Evolutionary conservation across 2,329 filamentous ascomycete species (phyloP), one percentile per base, ranked within the genome.

Genomic region (Leptosphaerulina australis): DNA sequence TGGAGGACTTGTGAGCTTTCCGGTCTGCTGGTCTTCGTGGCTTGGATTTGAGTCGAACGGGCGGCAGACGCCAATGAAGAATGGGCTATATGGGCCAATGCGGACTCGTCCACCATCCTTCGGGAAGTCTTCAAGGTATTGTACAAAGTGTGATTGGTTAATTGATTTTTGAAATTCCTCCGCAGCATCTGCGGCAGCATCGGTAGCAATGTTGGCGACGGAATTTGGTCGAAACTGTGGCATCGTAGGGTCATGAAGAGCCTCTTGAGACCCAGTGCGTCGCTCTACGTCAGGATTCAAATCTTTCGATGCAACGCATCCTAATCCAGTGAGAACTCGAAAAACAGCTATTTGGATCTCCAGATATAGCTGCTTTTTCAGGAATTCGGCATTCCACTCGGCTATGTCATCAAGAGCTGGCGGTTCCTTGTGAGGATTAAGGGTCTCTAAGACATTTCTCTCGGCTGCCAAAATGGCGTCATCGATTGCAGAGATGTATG

Each of bases 151-250:
- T 5, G 28, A 34, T 1, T 14, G 4, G n/a, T 10, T 37, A 18
- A 20, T 20, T 5, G 24, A 28, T 7, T 22, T 24, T 3, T 26
- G 24, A 4, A 20, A 21, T 11, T 18, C 24, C 20, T 26, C 36
- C 18, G 21, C 18, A 25, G 2, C 9, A 4, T 36, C 31, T 43
- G 21, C 12, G 6, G 14, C 5, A 17, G 9, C 21, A 6, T 18
- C 11, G 10, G 17, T 25, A 6, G 22, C 21, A 3, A 60, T 20
- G 17, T 68, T 62, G 4, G 49, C 51, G 4, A 58, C 53, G 24
- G 71, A 76, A 56, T 87, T 82, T n/a, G 85, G 86, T 5, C 83
- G 79, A 64, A 88, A 88, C 60, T 89, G 86, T 7, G 86, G 86
- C 69, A 88, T 76, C 0, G 86, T 88, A 6, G 83, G 83, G 59